Evolutionary conservation across 2,329 filamentous ascomycete genomes (phyloP).

Genomic region (Aaosphaeria arxii): DNA sequence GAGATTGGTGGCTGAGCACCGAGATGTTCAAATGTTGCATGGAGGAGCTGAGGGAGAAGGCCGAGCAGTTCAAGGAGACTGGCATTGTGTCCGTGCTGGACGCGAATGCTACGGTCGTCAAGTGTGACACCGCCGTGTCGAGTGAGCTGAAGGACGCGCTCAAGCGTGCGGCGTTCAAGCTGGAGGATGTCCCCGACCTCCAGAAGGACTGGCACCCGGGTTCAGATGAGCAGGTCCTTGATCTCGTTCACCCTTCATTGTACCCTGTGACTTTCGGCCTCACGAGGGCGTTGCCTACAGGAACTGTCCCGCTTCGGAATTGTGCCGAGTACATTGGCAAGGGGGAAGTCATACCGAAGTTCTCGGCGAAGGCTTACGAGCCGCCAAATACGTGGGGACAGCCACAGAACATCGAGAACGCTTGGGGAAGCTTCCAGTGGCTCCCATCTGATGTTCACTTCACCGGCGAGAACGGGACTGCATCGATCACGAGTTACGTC

Average conservation of each 20-base stretch:
- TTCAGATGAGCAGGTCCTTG: conserved; percentile 52
- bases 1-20: conserved; percentile 2
- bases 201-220: conserved; percentile 60
- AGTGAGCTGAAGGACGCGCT: conserved; percentile 41
- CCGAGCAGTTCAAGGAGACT: conserved; percentile 38
- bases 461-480: conserved; percentile 24
- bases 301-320: conserved; percentile 25
- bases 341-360: conserved; percentile 8
- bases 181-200: conserved; percentile 51
- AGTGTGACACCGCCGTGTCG: conserved; percentile 50
- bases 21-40: conserved; percentile 22
- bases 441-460: conserved; percentile 50
- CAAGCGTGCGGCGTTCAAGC: conserved; percentile 37
- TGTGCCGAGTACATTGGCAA: background rate
- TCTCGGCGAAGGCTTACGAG: background rate
- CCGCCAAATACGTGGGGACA: background rate
- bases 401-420: background rate
- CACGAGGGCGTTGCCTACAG: conserved; percentile 37
- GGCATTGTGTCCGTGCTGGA: conserved; percentile 46
- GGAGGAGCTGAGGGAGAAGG: conserved; percentile 50
- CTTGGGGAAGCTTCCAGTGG: conserved; percentile 43
- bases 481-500: conserved; percentile 48
- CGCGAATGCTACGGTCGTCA: conserved; percentile 44
- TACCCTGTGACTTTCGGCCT: conserved; percentile 57
- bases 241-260: conserved; percentile 62